Base-by-base conservation (phyloP, 352 stramenopile genomes). In the Phytophthora fragariaefolia region DNA sequence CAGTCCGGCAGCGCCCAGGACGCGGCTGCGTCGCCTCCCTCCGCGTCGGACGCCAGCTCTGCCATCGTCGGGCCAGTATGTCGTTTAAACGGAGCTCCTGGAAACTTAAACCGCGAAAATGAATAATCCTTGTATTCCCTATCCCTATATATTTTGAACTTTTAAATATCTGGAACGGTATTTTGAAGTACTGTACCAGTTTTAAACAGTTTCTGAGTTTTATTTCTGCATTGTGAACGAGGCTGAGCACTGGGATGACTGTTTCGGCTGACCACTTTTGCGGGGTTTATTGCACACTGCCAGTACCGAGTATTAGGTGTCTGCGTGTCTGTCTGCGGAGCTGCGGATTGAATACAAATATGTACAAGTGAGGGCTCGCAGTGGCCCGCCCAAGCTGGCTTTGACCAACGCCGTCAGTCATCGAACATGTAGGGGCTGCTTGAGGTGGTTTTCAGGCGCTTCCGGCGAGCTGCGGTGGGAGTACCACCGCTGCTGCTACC, bases 1-100 rank as follows among this genome's bases (percentile, higher is more conserved):
- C 82, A 91, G 59, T 82, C 62, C 4, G 80, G 82, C 3, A 91
- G 70, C 43, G 65, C 62, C 82, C 82, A 91, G 34, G 52, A 50
- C 18, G 42, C 42, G 13, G 26, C 46, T 5, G 20, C 20, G 43
- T 59, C 52, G 36, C 36, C 50, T 40, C 49, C 53, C 8, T 62
- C 60, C 7, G 30, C 36, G 18, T 46, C 45, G 15, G 18, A 2
- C 32, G 43, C 53, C 0, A 61, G 30, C 36, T 52, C 18, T 20
- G 36, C 46, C 59, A 73, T 71, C 13, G 10, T 17, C 0, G 6
- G 13, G n/a, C n/a, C n/a, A 7, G 34, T 42, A 43, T 46, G 61
- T 63, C 49, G 60, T 20, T 74, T 70, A 15, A 50, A 10, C 22
- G n/a, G 32, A 71, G 46, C 45, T 49, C 34, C 46, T 58, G 17